These are phyloP conservation scores for Phellinidium pouzarii DNA, from an alignment of 1,284 basidiomycete species.

Conservation along the genomic window DNA sequence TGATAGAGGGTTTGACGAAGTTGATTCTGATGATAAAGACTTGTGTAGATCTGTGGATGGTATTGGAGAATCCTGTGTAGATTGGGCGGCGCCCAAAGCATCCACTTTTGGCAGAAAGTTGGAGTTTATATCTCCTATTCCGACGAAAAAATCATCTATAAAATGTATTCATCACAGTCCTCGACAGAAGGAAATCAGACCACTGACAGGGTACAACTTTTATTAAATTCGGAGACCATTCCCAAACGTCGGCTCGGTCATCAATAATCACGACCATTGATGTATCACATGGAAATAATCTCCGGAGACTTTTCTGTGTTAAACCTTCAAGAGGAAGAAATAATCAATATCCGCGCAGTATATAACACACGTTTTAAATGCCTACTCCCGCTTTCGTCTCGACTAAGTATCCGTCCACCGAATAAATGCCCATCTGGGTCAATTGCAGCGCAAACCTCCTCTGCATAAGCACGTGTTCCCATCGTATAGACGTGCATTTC, in stretches of 20 bases:
- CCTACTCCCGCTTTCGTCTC: conserved; percentile 94
- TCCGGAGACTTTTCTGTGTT: conserved; percentile 85
- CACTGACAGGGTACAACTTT: conserved; percentile 92
- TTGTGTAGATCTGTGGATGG: conserved; percentile 14
- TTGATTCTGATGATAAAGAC: conserved; percentile 21
- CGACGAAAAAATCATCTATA: conserved; percentile 93
- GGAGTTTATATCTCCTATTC: conserved; percentile 98
- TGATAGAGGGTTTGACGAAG: conserved; percentile 23
- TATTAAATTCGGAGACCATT: conserved; percentile 90
- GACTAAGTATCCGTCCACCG: conserved; percentile 80
- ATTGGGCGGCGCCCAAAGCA: conserved; percentile 35
- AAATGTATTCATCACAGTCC: conserved; percentile 11
- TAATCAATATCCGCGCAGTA: conserved; percentile 1
- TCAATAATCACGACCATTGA: conserved; percentile 99
- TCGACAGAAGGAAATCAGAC: conserved; percentile 7
- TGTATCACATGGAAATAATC: conserved; percentile 93
- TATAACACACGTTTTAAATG: conserved; percentile 19
- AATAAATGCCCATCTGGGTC: conserved; percentile 87
- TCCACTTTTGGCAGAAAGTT: conserved; percentile 80
- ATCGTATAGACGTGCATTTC: conserved; percentile 99
- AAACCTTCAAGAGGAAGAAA: conserved; percentile 44
- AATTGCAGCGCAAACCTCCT: conserved; percentile 89
- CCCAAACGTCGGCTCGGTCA: conserved; percentile 97
- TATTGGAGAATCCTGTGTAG: conserved; percentile 7
- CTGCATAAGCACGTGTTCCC: conserved; percentile 96